Evolutionary conservation across 2,329 filamentous ascomycete species (phyloP).

Genomic region (Daldinia eschscholtzii): DNA sequence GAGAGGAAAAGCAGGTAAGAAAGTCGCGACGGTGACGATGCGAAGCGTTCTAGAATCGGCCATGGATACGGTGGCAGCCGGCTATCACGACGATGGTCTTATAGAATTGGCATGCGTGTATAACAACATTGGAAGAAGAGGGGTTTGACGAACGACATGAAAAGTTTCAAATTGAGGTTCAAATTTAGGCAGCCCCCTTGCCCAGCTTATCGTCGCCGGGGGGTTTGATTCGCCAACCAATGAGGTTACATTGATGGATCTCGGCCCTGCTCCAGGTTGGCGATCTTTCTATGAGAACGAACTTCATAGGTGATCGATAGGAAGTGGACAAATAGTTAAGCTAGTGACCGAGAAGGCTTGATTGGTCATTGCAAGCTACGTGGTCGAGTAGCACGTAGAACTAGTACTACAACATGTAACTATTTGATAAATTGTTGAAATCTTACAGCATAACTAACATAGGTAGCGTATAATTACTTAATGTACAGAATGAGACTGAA

Average conservation of each 20-base stretch:
- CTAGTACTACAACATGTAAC: background rate
- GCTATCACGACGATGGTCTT: background rate
- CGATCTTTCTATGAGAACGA: conserved; percentile 17
- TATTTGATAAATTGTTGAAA: too few species aligned
- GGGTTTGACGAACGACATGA: conserved; percentile 3
- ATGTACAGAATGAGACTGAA: too few species aligned
- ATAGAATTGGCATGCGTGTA: conserved; percentile 8
- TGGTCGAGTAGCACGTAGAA: conserved; percentile 1
- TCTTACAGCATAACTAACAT: background rate
- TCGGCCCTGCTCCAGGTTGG: conserved; percentile 17
- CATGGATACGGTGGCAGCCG: conserved; percentile 29
- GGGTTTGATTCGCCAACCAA: conserved; percentile 33
- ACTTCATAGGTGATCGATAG: conserved; percentile 7
- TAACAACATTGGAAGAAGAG: conserved; percentile 10
- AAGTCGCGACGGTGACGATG: conserved; percentile 53
- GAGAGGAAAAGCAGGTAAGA: conserved; percentile 57
- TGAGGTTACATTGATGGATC: conserved; percentile 32
- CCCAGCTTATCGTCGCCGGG: conserved; percentile 30
- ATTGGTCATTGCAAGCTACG: conserved; percentile 6
- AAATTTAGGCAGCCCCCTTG: conserved; percentile 23
- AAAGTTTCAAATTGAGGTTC: conserved; percentile 26
- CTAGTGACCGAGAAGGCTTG: background rate
- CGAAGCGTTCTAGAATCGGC: conserved; percentile 49
- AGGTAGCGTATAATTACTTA: too few species aligned
- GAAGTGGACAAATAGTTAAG: background rate